phyloP scores from a whole-genome alignment of 2,329 filamentous ascomycete species.

The Penicillium sp. region DNA sequence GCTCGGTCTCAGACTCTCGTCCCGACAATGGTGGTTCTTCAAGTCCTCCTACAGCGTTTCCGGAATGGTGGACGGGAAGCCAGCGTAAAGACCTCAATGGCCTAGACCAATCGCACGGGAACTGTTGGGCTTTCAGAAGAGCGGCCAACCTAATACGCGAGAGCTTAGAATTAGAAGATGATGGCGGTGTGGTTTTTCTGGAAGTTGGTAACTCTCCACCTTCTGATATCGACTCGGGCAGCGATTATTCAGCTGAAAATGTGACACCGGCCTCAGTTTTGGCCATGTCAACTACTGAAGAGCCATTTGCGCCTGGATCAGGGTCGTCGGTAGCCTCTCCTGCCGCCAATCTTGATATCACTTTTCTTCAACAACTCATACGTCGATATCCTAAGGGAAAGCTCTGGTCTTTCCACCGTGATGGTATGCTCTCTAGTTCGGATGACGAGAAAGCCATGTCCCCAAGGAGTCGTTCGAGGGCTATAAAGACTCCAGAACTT shows the following conservation, averaged over 20 bases:
- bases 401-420: slow-evolving; percentile 54
- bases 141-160: slow-evolving; percentile 56
- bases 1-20: slow-evolving; percentile 35
- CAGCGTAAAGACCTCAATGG: slow-evolving; percentile 29
- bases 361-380: slow-evolving; percentile 42
- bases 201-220: slow-evolving; percentile 36
- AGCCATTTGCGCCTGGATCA: slow-evolving; percentile 40
- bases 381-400: slow-evolving; percentile 54
- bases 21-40: slow-evolving; percentile 34
- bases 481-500: slow-evolving; percentile 23
- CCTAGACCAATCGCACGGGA: slow-evolving; percentile 42
- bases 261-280: slow-evolving; percentile 38
- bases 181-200: slow-evolving; percentile 53
- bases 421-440: slow-evolving; percentile 49
- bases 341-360: slow-evolving; percentile 37
- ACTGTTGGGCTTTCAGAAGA: slow-evolving; percentile 51
- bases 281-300: slow-evolving; percentile 42
- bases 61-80: slow-evolving; percentile 39
- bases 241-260: slow-evolving; percentile 35
- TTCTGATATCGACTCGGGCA: slow-evolving; percentile 34
- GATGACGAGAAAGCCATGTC: slow-evolving; percentile 45
- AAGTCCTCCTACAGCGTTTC: slow-evolving; percentile 33
- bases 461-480: slow-evolving; percentile 16
- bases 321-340: slow-evolving; percentile 33
- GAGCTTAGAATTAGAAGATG: slow-evolving; percentile 50